Conservation (phyloP, 768 basidiomycete genomes). For the Serendipita vermifera region DNA sequence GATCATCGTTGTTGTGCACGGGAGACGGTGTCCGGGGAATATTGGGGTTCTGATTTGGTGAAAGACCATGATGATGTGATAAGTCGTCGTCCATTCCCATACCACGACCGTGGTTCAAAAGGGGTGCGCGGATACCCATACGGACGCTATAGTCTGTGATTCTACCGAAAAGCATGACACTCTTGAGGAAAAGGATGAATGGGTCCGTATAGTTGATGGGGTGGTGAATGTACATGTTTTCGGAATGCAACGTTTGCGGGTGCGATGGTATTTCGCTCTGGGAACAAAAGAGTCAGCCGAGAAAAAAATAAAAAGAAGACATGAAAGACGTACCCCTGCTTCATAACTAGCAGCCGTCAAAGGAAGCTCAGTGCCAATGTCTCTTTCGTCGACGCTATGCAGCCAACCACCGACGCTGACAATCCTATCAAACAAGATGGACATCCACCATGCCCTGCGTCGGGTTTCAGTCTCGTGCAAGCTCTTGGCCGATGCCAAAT, state of each 20-base stretch:
- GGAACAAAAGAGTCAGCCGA: background rate
- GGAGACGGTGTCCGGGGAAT: conserved; percentile 54
- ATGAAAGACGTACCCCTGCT: conserved; percentile 38
- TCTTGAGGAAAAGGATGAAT: conserved; percentile 68
- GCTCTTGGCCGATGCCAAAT: conserved; percentile 67
- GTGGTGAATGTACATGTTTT: conserved; percentile 56
- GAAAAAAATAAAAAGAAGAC: background rate
- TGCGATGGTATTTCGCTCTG: conserved; percentile 54
- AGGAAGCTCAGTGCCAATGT: conserved; percentile 74
- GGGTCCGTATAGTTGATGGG: conserved; percentile 69
- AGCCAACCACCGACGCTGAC: conserved; percentile 75
- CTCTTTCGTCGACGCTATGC: conserved; percentile 71
- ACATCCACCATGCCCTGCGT: conserved; percentile 85
- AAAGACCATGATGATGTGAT: background rate
- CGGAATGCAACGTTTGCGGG: conserved; percentile 54
- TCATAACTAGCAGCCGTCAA: conserved; percentile 66
- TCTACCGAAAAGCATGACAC: conserved; percentile 70
- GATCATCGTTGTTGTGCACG: conserved; percentile 32
- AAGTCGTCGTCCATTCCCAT: background rate
- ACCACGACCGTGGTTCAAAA: background rate
- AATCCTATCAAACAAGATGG: conserved; percentile 74
- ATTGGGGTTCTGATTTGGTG: background rate
- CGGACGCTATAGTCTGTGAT: conserved; percentile 80
- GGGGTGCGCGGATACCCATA: conserved; percentile 20
- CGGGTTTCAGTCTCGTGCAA: conserved; percentile 62